These are phyloP conservation scores for Cordyceps tenuipes DNA, from an alignment of 2,329 filamentous ascomycete genomes.

Conservation along the genomic window DNA sequence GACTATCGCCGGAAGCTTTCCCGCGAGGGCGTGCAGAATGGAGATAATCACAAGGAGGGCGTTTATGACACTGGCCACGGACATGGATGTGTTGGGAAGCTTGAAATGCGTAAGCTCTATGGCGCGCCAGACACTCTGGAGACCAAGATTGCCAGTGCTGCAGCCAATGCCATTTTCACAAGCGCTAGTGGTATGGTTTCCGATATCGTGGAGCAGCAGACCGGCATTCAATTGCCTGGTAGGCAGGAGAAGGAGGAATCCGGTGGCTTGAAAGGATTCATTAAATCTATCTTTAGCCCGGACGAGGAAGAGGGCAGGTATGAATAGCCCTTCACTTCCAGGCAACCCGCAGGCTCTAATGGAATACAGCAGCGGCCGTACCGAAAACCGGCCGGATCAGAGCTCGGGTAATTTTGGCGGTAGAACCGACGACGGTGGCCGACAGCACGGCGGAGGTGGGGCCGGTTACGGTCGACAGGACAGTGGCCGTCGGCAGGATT, in stretches of 20 bases:
- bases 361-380: conserved; percentile 2
- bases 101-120: conserved; percentile 66
- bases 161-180: conserved; percentile 48
- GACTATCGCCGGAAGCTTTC: conserved; percentile 68
- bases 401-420: conserved; percentile 3
- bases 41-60: conserved; percentile 79
- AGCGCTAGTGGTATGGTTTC: conserved; percentile 48
- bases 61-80: conserved; percentile 77
- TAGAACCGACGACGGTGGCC: neutral
- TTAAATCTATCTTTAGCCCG: conserved; percentile 61
- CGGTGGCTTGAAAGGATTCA: conserved; percentile 59
- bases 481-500: conserved; percentile 3
- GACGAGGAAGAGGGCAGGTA: conserved; percentile 51
- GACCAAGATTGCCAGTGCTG: conserved; percentile 48
- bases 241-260: conserved; percentile 44
- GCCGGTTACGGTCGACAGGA: conserved; percentile 11
- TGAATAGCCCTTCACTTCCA: conserved; percentile 26
- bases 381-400: neutral
- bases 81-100: conserved; percentile 71
- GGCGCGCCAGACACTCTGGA: conserved; percentile 40
- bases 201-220: conserved; percentile 37
- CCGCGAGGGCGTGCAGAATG: conserved; percentile 65
- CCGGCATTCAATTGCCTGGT: conserved; percentile 32
- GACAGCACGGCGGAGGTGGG: conserved; percentile 2
- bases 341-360: conserved; percentile 2